Percentiles rank a stretch among this genome's conserved stretches.
phyloP scores from a whole-genome alignment of 805 yeast genomes.

The Starmerella riodocensis region DNA sequence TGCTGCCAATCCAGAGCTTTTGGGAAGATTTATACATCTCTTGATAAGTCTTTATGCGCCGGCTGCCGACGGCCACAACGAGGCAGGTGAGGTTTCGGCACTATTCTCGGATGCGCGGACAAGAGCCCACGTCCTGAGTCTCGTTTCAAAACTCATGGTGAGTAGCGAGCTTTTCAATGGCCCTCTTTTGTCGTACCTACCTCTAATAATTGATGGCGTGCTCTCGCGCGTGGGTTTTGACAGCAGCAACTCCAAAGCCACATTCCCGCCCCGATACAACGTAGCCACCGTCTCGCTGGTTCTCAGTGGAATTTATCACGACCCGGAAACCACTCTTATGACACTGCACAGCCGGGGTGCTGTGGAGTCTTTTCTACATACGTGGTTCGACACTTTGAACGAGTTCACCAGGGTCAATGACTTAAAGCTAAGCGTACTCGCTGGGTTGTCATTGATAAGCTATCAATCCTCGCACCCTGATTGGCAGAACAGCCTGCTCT shows the following conservation, averaged over 20 bases:
- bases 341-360: constrained; percentile 36
- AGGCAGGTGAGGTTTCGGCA: constrained; percentile 23
- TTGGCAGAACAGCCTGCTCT: constrained; percentile 23
- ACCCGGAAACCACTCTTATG: constrained; percentile 41
- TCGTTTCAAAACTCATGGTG: constrained; percentile 43
- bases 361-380: constrained; percentile 40
- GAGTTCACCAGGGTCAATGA: constrained; percentile 61
- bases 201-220: constrained; percentile 8
- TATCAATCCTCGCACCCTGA: constrained; percentile 27
- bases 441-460: constrained; percentile 41
- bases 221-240: constrained; percentile 14
- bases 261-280: constrained; percentile 30
- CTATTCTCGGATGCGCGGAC: constrained; percentile 48
- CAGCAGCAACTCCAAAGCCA: not conserved
- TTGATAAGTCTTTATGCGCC: constrained; percentile 35
- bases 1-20: constrained; percentile 30
- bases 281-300: constrained; percentile 48
- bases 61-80: constrained; percentile 17
- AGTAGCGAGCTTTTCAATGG: constrained; percentile 28
- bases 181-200: constrained; percentile 11
- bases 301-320: constrained; percentile 49
- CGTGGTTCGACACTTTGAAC: constrained; percentile 52
- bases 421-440: constrained; percentile 60
- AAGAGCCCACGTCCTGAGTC: constrained; percentile 49
- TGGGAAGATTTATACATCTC: constrained; percentile 36